Evolutionary conservation across 2,329 filamentous ascomycete genomes (phyloP).

Genomic region (Pseudogymnoascus destructans): DNA sequence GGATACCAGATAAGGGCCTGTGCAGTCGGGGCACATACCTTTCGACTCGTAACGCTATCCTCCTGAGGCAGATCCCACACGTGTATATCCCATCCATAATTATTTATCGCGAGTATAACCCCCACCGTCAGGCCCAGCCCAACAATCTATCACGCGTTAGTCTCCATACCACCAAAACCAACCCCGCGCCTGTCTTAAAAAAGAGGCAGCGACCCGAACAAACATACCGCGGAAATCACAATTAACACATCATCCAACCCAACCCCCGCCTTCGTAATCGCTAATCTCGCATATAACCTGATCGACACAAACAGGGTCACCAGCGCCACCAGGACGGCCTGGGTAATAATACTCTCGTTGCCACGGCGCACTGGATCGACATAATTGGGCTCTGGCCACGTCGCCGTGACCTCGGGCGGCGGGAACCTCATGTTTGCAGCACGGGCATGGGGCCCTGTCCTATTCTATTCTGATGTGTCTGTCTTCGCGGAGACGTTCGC

Average conservation of each 20-base stretch:
- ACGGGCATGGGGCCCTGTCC: neutral
- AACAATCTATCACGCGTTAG: slow-evolving; percentile 21
- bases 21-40: slow-evolving; percentile 16
- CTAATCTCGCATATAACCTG: slow-evolving; percentile 34
- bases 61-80: slow-evolving; percentile 29
- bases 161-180: neutral
- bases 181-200: neutral
- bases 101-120: slow-evolving; percentile 25
- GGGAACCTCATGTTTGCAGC: slow-evolving; percentile 27
- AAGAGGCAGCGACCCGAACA: neutral
- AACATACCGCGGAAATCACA: slow-evolving; percentile 28
- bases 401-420: slow-evolving; percentile 29
- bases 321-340: slow-evolving; percentile 29
- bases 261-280: slow-evolving; percentile 30
- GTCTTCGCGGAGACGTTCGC: neutral
- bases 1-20: neutral
- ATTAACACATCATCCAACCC: slow-evolving; percentile 36
- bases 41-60: slow-evolving; percentile 24
- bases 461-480: neutral
- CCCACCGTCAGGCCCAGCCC: slow-evolving; percentile 27
- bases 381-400: slow-evolving; percentile 37
- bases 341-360: slow-evolving; percentile 30
- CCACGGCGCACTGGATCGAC: slow-evolving; percentile 33
- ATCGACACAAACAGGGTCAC: slow-evolving; percentile 30
- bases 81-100: slow-evolving; percentile 29